A percentile compares a stretch with the other conserved stretches of the same genome.
Conservation (phyloP, 371 early-diverging fungal genomes). For the Syncephalastrum monosporum region DNA sequence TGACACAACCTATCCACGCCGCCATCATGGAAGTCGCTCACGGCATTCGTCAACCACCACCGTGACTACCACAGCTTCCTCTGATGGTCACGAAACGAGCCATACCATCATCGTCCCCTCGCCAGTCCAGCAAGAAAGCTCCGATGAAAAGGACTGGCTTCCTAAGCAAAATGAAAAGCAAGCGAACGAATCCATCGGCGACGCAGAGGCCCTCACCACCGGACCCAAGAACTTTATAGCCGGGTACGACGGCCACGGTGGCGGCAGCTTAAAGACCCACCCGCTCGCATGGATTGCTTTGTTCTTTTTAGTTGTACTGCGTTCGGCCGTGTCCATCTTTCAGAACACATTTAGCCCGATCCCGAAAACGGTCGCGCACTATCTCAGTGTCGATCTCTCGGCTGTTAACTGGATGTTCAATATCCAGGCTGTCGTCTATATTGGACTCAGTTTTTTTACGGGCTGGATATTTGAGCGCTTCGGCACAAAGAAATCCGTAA, state of each 20-base stretch:
- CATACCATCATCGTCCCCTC: slow-evolving; percentile 9
- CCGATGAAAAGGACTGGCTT: slow-evolving; percentile 7
- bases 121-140: neutral
- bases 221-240: no score
- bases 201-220: no score
- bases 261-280: slow-evolving; percentile 20
- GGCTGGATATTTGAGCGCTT: slow-evolving; percentile 48
- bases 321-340: slow-evolving; percentile 36
- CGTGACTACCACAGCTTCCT: neutral
- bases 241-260: no score
- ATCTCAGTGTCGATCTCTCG: slow-evolving; percentile 27
- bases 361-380: slow-evolving; percentile 36
- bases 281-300: slow-evolving; percentile 39
- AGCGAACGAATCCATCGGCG: no score
- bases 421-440: slow-evolving; percentile 47
- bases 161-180: slow-evolving; percentile 1
- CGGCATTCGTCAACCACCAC: slow-evolving; percentile 3
- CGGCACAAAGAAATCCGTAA: slow-evolving; percentile 48
- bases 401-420: slow-evolving; percentile 45
- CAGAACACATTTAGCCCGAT: slow-evolving; percentile 44
- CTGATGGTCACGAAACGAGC: no score
- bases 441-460: slow-evolving; percentile 47
- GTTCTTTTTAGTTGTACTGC: slow-evolving; percentile 30
- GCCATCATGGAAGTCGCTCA: neutral
- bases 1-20: no score